Base-by-base conservation (phyloP, 495 filamentous ascomycete species). In the Sporormia fimetaria region DNA sequence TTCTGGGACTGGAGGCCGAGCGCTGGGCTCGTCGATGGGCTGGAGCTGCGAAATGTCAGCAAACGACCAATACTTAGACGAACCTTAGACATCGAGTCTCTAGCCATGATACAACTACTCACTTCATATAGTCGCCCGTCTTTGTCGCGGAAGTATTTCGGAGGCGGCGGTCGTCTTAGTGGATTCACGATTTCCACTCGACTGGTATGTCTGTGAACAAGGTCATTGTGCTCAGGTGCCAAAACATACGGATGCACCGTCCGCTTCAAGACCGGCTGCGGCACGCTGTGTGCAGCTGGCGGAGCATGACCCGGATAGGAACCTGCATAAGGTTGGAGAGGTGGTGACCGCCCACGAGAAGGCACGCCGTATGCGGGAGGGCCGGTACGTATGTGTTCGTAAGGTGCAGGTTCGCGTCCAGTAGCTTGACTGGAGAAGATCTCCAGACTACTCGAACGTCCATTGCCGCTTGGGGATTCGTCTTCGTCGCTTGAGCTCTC, bases 401-500 rank as follows among this genome's bases (percentile, higher is more conserved):
- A 28, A 28, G 27, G 18, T 21, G 16, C 20, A 18, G 36, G 40
- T 7, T 45, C 35, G 21, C 29, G 33, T 17, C 27, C 9, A 33
- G 24, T 33, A 14, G 42, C 37, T 34, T 37, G 39, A 24, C 36
- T 42, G n/a, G 39, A 41, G 17, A 40, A 14, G 23, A 40, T 37
- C 21, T 54, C 44, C 22, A 45, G 8, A 24, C 33, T 38, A 32
- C 8, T 20, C 21, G 12, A 28, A n/a, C 42, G 33, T 6, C 26
- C 28, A 26, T 31, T 21, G 25, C 12, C 11, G 14, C 15, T 27
- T 21, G 12, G 14, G 20, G n/a, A 16, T 20, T 34, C 35, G 34
- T 54, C 63, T 37, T 75, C 70, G 42, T 69, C 67, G 6, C 68
- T 68, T 34, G 72, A 71, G 18, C 73, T 76, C 31, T 74, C 76